Conservation (phyloP, 2,329 filamentous ascomycete species). For the Rhinocladiella similis region DNA sequence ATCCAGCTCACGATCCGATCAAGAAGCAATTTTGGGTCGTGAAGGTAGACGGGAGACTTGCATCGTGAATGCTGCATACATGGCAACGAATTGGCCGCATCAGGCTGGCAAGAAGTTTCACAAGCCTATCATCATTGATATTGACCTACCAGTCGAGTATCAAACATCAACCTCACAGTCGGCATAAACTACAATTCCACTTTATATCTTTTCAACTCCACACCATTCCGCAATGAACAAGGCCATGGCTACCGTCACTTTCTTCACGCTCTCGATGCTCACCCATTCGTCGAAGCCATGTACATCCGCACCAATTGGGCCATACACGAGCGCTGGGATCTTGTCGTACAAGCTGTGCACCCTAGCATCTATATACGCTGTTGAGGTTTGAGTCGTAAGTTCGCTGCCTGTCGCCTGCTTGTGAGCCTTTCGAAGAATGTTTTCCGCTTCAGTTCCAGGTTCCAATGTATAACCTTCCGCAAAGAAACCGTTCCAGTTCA, state of each 20-base stretch:
- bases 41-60: conserved; percentile 65
- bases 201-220: conserved; percentile 21
- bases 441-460: conserved; percentile 30
- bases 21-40: conserved; percentile 23
- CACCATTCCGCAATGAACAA: conserved; percentile 26
- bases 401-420: conserved; percentile 27
- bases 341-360: conserved; percentile 24
- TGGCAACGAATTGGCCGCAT: conserved; percentile 67
- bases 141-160: conserved; percentile 62
- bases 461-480: conserved; percentile 29
- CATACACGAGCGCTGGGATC: conserved; percentile 22
- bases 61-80: conserved; percentile 76
- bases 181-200: neutral
- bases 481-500: conserved; percentile 32
- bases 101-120: conserved; percentile 63
- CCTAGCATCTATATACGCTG: conserved; percentile 22
- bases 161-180: neutral
- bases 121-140: conserved; percentile 80
- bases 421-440: conserved; percentile 26
- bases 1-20: conserved; percentile 21
- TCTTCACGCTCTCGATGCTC: conserved; percentile 40
- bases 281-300: conserved; percentile 56
- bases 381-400: conserved; percentile 15
- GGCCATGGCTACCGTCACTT: conserved; percentile 20
- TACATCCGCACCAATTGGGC: conserved; percentile 40